Conservation (phyloP, 179 eudicot genomes). For the Pouteria campechiana region DNA sequence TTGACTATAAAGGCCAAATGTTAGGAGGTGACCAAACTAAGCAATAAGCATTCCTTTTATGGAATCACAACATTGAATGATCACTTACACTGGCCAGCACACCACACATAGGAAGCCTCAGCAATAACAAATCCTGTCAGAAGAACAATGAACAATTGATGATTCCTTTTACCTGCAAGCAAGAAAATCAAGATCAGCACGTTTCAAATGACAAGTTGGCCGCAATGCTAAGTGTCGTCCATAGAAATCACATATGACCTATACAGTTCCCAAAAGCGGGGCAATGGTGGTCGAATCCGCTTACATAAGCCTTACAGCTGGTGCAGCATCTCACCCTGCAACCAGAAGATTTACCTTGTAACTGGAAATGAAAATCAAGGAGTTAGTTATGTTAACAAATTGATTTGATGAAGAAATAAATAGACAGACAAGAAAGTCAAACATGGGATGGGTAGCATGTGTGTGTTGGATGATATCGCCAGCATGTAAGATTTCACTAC, state of each 20-base stretch:
- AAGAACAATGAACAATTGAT: slow-evolving; percentile 41
- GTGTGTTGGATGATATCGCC: no score
- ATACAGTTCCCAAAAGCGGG: slow-evolving; percentile 91
- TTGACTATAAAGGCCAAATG: no score
- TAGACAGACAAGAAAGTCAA: no score
- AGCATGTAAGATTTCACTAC: no score
- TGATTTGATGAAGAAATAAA: no score
- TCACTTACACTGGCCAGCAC: slow-evolving; percentile 48
- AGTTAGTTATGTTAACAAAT: no score
- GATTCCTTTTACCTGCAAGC: slow-evolving; percentile 56
- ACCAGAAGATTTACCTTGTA: no score
- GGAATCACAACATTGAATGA: no score
- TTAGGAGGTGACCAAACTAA: no score
- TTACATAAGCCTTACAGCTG: slow-evolving; percentile 50
- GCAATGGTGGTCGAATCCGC: slow-evolving; percentile 86
- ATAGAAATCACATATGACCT: slow-evolving; percentile 27
- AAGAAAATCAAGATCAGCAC: slow-evolving; percentile 4
- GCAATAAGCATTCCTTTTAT: no score
- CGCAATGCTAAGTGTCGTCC: not conserved
- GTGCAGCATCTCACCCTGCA: slow-evolving; percentile 54
- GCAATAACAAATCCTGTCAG: slow-evolving; percentile 40
- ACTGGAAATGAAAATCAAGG: no score
- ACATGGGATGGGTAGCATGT: no score
- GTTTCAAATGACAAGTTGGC: not conserved
- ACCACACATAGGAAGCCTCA: slow-evolving; percentile 39